Conservation (phyloP, 768 basidiomycete genomes). For the Mycena rebaudengoi region DNA sequence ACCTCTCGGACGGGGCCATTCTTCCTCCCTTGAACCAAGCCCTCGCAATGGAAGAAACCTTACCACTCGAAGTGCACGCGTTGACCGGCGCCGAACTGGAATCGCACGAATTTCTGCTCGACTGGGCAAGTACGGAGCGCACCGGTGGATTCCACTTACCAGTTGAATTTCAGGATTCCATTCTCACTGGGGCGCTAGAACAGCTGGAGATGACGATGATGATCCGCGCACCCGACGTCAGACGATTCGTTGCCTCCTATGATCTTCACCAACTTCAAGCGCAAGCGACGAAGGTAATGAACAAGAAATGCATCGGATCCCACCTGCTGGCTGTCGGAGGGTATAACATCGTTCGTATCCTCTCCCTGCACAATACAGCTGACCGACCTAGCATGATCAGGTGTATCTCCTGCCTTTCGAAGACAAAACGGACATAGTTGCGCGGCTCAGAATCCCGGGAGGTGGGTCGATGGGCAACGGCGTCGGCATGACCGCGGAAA, state of each 20-base stretch:
- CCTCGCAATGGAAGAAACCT: too few species aligned
- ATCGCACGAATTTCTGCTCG: too few species aligned
- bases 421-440: not conserved
- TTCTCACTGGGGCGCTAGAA: not conserved
- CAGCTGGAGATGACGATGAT: not conserved
- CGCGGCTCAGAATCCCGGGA: not conserved
- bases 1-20: too few species aligned
- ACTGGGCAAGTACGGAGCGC: too few species aligned
- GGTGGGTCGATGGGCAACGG: not conserved
- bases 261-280: not conserved
- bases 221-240: not conserved
- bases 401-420: not conserved
- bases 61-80: too few species aligned
- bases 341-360: not conserved
- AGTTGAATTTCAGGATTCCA: not conserved
- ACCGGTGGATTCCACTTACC: too few species aligned
- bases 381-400: not conserved
- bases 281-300: not conserved
- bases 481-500: not conserved
- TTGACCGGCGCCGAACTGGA: too few species aligned
- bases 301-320: not conserved
- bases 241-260: not conserved
- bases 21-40: too few species aligned
- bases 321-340: not conserved
- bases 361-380: not conserved